Evolutionary conservation across 176 grass and related monocot genomes (phyloP).

Genomic region (Hyparrhenia diplandra): DNA sequence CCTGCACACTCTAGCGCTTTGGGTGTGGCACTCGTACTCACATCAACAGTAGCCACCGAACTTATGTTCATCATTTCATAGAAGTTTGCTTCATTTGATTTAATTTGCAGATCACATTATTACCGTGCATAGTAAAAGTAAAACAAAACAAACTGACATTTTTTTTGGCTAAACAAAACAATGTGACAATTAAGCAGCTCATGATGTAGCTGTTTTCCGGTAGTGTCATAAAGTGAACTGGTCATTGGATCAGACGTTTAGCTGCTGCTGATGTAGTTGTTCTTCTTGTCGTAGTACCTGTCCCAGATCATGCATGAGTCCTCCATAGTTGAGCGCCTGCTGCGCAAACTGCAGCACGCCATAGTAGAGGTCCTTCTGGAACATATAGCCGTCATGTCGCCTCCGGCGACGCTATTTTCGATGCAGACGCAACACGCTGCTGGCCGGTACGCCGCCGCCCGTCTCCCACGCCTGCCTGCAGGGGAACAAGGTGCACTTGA

Average conservation of each 20-base stretch:
- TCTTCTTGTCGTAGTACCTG: constrained; percentile 15
- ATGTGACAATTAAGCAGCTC: no score
- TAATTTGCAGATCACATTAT: no score
- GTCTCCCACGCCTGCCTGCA: background rate
- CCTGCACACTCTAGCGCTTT: no score
- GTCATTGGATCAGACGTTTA: background rate
- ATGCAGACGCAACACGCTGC: background rate
- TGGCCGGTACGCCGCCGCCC: background rate
- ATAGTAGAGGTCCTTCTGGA: background rate
- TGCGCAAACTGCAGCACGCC: background rate
- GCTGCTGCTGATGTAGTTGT: background rate
- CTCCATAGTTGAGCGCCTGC: background rate
- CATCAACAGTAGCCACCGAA: no score
- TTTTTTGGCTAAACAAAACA: no score
- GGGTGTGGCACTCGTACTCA: no score
- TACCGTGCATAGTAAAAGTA: no score
- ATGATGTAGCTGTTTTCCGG: no score
- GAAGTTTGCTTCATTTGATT: no score
- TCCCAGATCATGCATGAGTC: constrained; percentile 15
- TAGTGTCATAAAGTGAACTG: no score
- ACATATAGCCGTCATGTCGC: background rate
- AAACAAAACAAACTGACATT: no score
- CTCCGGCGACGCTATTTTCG: constrained; percentile 15
- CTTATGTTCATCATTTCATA: no score
- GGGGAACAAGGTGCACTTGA: background rate